Percentiles rank a stretch among this genome's conserved stretches.
phyloP scores from a whole-genome alignment of 1,139 yeast species.

The Suhomyces wounanorum region DNA sequence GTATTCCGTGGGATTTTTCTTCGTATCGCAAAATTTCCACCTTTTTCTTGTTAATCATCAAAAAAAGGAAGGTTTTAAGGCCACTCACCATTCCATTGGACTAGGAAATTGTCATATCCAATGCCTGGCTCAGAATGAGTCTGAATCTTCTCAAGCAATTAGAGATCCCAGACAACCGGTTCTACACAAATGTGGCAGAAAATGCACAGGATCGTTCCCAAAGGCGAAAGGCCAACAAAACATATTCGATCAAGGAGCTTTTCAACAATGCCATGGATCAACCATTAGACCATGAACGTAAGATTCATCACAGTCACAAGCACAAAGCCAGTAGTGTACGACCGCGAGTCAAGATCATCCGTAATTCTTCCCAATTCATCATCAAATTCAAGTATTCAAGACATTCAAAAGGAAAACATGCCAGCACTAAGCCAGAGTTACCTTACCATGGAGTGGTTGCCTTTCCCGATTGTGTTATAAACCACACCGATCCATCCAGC shows the following conservation, averaged over 20 bases:
- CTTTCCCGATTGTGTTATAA: slow-evolving; percentile 61
- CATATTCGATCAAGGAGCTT: slow-evolving; percentile 18
- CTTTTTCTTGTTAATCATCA: neutral
- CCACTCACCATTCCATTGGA: neutral
- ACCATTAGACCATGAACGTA: neutral
- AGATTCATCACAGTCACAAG: neutral
- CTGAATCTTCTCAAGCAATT: slow-evolving; percentile 30
- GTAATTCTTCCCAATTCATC: neutral
- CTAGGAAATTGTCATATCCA: neutral
- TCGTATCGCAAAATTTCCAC: neutral
- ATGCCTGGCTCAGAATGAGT: slow-evolving; percentile 15
- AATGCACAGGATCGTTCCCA: slow-evolving; percentile 25
- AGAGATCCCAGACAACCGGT: slow-evolving; percentile 30
- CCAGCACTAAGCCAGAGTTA: slow-evolving; percentile 30
- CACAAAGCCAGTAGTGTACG: neutral
- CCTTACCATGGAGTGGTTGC: slow-evolving; percentile 69
- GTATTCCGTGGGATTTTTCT: neutral
- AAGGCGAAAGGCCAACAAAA: slow-evolving; percentile 15
- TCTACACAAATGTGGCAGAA: slow-evolving; percentile 23
- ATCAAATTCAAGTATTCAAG: slow-evolving; percentile 8
- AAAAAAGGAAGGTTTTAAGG: neutral
- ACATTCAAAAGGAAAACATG: neutral
- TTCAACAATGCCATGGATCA: slow-evolving; percentile 13
- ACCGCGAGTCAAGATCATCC: neutral
- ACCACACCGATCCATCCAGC: slow-evolving; percentile 58